Evolutionary conservation across 1,139 yeast species (phyloP).

Genomic region (Diutina rugosa): DNA sequence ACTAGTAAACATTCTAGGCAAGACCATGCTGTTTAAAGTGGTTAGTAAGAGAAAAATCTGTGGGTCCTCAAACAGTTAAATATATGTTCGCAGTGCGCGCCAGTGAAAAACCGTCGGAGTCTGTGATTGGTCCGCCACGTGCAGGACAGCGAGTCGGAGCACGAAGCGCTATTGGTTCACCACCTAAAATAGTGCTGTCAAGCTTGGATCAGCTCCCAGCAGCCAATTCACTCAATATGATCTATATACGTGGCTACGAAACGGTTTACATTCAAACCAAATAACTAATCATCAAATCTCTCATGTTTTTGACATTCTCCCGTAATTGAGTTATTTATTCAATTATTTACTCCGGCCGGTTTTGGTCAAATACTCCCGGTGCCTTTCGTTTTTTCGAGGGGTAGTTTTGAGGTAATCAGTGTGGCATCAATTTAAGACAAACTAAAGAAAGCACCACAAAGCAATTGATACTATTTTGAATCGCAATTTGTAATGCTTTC

Average conservation of each 20-base stretch:
- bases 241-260: background rate
- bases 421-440: background rate
- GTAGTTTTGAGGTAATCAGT: background rate
- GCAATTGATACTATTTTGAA: too few species aligned
- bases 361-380: background rate
- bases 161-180: background rate
- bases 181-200: background rate
- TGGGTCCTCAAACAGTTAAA: background rate
- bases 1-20: slow-evolving; percentile 88
- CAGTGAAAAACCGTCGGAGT: background rate
- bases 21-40: slow-evolving; percentile 36
- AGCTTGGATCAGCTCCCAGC: background rate
- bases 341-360: background rate
- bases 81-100: background rate
- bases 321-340: background rate
- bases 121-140: background rate
- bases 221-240: background rate
- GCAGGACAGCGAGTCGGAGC: background rate
- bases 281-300: background rate
- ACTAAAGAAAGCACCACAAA: too few species aligned
- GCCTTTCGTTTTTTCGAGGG: background rate
- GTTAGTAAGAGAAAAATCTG: background rate
- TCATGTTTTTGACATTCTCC: background rate
- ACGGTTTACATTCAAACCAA: too few species aligned
- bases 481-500: too few species aligned